Evolutionary conservation across 176 grass and related monocot genomes (phyloP), one percentile per base, ranked within the genome.

Genomic region (Avena atlantica): DNA sequence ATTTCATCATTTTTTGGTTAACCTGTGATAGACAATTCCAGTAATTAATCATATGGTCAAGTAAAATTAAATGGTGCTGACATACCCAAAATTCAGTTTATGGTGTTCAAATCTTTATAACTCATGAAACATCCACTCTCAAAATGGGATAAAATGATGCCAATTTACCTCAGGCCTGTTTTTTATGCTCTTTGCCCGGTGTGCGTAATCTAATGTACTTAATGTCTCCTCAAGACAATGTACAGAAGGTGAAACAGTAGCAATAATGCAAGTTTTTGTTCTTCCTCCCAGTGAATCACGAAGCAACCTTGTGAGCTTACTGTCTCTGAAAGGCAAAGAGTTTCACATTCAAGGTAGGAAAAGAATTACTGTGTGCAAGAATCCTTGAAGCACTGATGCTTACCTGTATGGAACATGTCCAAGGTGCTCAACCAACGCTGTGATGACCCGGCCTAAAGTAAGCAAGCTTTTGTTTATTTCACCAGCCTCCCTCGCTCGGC

Each of bases 1-100:
- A 93, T 89, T 99, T 99, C 97, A 98, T 98, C 96, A 98, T 94
- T 85, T 98, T 98, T 76, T 98, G 96, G 63, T 98, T 98, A 48
- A 48, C 45, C 45, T 48, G 45, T 8, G 9, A 48, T 48, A 48
- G 20, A 75, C 57, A 42, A 81, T 59, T 58, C 55, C 53, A 87
- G 24, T 20, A 24, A 80, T 63, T 55, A 63, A 65, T 40, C 36
- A 91, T 57, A 34, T 36, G 9, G 53, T 77, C 75, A 23, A 56
- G 65, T 59, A 13, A 21, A 69, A 87, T 19, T 87, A 40, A 77
- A 77, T 57, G 25, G 9, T 15, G 56, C 45, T 24, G 27, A 1
- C 64, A 62, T 25, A 6, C 49, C 19, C 17, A 48, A 65, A 80
- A 67, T 52, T 75, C 16, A 53, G 57, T 34, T 50, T 37, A 29